Conservation (phyloP, 768 basidiomycete genomes). For the Coprinopsis sp. region DNA sequence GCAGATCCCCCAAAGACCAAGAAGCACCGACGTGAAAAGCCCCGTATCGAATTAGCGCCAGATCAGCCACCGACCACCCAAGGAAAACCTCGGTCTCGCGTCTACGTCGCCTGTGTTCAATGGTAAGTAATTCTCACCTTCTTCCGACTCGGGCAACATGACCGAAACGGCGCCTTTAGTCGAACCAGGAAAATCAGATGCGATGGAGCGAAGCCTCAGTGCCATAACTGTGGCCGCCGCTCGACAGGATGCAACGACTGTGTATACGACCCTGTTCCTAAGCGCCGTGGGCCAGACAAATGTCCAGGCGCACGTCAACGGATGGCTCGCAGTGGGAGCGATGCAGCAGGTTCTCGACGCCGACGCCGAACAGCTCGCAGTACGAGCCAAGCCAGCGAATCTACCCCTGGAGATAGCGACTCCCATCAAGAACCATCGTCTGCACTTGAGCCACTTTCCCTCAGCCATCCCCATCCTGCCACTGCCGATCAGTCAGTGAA, state of each 20-base stretch:
- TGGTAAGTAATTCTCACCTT: slow-evolving; percentile 43
- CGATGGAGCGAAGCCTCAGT: slow-evolving; percentile 73
- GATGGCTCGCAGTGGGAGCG: slow-evolving; percentile 38
- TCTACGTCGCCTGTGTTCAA: slow-evolving; percentile 76
- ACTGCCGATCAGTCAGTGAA: slow-evolving; percentile 4
- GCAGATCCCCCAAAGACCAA: slow-evolving; percentile 21
- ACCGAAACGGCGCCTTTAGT: slow-evolving; percentile 35
- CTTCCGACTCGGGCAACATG: slow-evolving; percentile 1
- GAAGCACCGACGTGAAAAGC: slow-evolving; percentile 50
- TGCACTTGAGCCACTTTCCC: slow-evolving; percentile 8
- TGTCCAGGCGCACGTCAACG: slow-evolving; percentile 76
- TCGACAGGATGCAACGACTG: slow-evolving; percentile 44
- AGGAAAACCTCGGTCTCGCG: slow-evolving; percentile 69
- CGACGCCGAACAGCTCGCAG: slow-evolving; percentile 24
- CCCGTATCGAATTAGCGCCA: slow-evolving; percentile 61
- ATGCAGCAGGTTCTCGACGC: slow-evolving; percentile 29
- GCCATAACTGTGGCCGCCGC: slow-evolving; percentile 67
- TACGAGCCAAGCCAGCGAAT: no score
- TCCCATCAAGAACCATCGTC: no score
- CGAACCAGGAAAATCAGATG: slow-evolving; percentile 78
- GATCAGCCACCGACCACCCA: slow-evolving; percentile 80
- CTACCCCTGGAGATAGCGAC: no score
- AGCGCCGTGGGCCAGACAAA: slow-evolving; percentile 77
- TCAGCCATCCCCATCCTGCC: not conserved
- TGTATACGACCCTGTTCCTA: slow-evolving; percentile 65